A percentile compares a stretch with the other conserved stretches of the same genome.
Evolutionary conservation across 225 moss, liverwort and hornwort species (phyloP).

Genomic region (Straminergon stramineum): DNA sequence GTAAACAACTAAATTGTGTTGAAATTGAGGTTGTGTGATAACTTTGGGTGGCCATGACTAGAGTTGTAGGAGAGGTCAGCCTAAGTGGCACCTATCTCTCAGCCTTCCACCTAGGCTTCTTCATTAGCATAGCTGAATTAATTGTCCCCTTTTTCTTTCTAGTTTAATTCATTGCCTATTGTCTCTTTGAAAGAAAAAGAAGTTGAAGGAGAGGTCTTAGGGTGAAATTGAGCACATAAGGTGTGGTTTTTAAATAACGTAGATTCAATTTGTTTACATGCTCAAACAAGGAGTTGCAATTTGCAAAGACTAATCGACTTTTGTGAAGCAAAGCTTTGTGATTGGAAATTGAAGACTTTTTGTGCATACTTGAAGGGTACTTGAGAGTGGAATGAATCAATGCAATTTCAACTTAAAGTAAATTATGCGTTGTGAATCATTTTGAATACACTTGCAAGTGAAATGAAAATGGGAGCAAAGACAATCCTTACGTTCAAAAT

Average conservation of each 20-base stretch:
- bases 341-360: neutral
- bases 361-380: neutral
- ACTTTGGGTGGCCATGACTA: neutral
- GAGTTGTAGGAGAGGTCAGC: neutral
- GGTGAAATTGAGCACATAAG: neutral
- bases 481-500: accelerated
- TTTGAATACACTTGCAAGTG: neutral
- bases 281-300: neutral
- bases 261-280: neutral
- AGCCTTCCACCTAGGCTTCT: no score
- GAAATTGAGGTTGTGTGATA: neutral
- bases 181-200: no score
- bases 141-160: no score
- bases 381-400: neutral
- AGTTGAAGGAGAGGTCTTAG: neutral
- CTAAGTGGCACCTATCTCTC: no score
- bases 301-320: neutral
- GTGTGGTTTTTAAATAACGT: neutral
- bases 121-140: no score
- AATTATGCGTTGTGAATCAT: neutral
- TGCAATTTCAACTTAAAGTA: neutral
- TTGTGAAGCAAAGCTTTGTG: accelerated
- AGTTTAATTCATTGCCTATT: no score
- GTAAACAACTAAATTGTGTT: neutral
- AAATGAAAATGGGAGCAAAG: neutral